Evolutionary conservation across 129 eudicot species (phyloP).

Genomic region (Scalesia atractyloides): DNA sequence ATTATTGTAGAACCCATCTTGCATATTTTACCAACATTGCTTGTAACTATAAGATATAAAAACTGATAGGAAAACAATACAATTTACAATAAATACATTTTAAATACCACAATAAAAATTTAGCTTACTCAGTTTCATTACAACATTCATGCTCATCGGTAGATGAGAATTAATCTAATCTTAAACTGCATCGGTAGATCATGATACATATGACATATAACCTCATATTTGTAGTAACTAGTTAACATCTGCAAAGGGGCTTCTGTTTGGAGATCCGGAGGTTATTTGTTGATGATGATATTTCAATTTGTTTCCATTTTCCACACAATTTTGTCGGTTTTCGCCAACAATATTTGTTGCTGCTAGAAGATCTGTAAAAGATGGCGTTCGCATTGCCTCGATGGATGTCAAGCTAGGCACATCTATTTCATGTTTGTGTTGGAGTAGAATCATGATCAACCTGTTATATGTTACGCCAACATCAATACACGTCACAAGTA

Average conservation of each 20-base stretch:
- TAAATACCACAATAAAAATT: not conserved
- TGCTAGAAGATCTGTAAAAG: slow-evolving; percentile 36
- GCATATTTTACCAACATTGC: too few species aligned
- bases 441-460: slow-evolving; percentile 56
- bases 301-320: slow-evolving; percentile 42
- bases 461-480: slow-evolving; percentile 39
- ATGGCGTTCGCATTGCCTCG: slow-evolving; percentile 64
- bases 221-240: slow-evolving; percentile 1
- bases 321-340: slow-evolving; percentile 32
- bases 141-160: slow-evolving; percentile 49
- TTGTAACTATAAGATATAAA: too few species aligned
- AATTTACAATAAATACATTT: not conserved
- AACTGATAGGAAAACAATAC: not conserved
- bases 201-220: too few species aligned
- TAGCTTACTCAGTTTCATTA: slow-evolving; percentile 1
- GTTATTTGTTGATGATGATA: slow-evolving; percentile 41
- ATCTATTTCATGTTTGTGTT: slow-evolving; percentile 41
- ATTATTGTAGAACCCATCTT: too few species aligned
- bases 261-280: slow-evolving; percentile 47
- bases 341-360: slow-evolving; percentile 26
- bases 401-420: slow-evolving; percentile 76
- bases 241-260: slow-evolving; percentile 74
- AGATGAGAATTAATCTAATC: slow-evolving; percentile 32
- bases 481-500: slow-evolving; percentile 1
- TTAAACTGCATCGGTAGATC: too few species aligned